These are phyloP conservation scores for Lavandula angustifolia DNA, from an alignment of 257 asterid species.

Conservation along the genomic window DNA sequence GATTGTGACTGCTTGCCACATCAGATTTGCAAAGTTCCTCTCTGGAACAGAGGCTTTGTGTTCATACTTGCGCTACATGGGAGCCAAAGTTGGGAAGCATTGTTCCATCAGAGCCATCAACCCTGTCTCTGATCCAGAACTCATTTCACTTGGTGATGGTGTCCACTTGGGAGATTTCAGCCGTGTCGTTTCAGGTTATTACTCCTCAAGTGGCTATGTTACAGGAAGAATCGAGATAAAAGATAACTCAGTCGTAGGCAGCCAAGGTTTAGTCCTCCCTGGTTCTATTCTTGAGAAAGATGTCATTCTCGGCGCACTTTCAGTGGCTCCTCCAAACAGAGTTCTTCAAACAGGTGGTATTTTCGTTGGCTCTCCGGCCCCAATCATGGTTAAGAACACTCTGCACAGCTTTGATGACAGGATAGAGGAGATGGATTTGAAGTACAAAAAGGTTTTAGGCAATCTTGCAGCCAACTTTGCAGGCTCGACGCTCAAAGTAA, in stretches of 20 bases:
- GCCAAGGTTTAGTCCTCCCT: slow-evolving; percentile 62
- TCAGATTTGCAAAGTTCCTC: slow-evolving; percentile 55
- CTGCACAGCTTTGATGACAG: slow-evolving; percentile 48
- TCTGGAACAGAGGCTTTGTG: slow-evolving; percentile 71
- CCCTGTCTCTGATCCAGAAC: slow-evolving; percentile 51
- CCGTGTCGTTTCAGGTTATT: slow-evolving; percentile 46
- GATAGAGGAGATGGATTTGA: slow-evolving; percentile 66
- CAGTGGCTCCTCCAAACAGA: slow-evolving; percentile 49
- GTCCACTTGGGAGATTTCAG: slow-evolving; percentile 73
- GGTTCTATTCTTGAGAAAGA: slow-evolving; percentile 59
- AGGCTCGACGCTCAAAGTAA: slow-evolving; percentile 54
- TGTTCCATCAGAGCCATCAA: slow-evolving; percentile 72
- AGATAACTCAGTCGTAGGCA: slow-evolving; percentile 60
- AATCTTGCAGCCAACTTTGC: slow-evolving; percentile 66
- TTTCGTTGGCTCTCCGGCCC: slow-evolving; percentile 56
- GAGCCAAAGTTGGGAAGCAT: slow-evolving; percentile 63
- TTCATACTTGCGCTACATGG: slow-evolving; percentile 45
- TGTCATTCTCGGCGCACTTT: slow-evolving; percentile 76
- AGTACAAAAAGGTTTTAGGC: slow-evolving; percentile 57
- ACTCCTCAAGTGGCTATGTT: slow-evolving; percentile 43
- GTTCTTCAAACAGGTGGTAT: slow-evolving; percentile 54
- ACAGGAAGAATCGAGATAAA: slow-evolving; percentile 41
- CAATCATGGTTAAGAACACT: slow-evolving; percentile 61
- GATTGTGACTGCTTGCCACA: slow-evolving; percentile 44
- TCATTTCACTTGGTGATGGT: slow-evolving; percentile 54